Conservation (phyloP, 768 basidiomycete species). For the Chalciporus pseudorubinellus region DNA sequence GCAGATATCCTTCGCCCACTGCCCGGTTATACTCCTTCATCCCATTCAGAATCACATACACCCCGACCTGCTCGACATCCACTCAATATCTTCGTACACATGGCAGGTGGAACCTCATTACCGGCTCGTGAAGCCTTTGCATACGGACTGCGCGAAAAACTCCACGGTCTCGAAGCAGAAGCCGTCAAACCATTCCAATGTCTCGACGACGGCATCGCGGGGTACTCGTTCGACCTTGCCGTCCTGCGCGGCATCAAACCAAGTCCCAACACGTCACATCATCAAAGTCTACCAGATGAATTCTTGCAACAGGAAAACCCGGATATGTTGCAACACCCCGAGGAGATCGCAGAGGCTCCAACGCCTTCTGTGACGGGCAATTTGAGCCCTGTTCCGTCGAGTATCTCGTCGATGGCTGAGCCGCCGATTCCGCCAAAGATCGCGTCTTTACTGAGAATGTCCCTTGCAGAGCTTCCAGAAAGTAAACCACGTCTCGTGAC, state of each 20-base stretch:
- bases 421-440: slow-evolving; percentile 15
- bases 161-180: slow-evolving; percentile 55
- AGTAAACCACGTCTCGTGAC: slow-evolving; percentile 65
- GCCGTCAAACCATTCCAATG: slow-evolving; percentile 47
- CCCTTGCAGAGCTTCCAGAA: slow-evolving; percentile 51
- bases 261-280: slow-evolving; percentile 12
- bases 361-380: slow-evolving; percentile 7
- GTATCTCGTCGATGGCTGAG: neutral
- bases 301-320: slow-evolving; percentile 14
- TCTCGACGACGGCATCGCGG: slow-evolving; percentile 67
- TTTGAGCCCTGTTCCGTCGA: neutral
- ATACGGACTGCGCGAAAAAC: slow-evolving; percentile 49
- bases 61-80: slow-evolving; percentile 14
- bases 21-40: neutral
- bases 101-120: slow-evolving; percentile 58
- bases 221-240: slow-evolving; percentile 70
- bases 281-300: slow-evolving; percentile 10
- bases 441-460: slow-evolving; percentile 51
- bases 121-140: slow-evolving; percentile 67
- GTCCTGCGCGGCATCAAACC: slow-evolving; percentile 37
- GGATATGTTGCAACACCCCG: slow-evolving; percentile 15
- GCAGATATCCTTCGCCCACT: slow-evolving; percentile 45
- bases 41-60: neutral
- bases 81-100: slow-evolving; percentile 61
- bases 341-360: neutral